Evolutionary conservation across 1,139 yeast species (phyloP).

Genomic region (Saccharomycopsis crataegensis): DNA sequence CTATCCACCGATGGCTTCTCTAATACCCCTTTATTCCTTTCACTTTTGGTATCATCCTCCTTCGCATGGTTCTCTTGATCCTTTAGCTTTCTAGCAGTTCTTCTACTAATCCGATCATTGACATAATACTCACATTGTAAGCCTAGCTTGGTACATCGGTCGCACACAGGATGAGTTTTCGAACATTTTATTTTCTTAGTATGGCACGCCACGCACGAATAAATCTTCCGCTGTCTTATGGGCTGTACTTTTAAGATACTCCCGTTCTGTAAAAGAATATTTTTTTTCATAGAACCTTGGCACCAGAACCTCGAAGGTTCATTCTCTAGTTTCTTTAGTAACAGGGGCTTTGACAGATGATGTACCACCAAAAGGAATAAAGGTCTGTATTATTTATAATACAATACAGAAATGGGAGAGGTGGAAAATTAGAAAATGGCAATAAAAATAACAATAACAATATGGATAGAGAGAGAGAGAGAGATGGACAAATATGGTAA

Average conservation of each 20-base stretch:
- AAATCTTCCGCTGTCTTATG: conserved; percentile 13
- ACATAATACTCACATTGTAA: conserved; percentile 9
- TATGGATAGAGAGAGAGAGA: not conserved
- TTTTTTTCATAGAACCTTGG: not conserved
- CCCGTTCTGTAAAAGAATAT: conserved; percentile 7
- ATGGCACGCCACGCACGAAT: conserved; percentile 14
- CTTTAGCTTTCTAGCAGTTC: not conserved
- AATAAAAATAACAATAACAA: not conserved
- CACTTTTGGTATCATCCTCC: not conserved
- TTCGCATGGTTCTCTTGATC: not conserved
- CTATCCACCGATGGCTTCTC: not conserved
- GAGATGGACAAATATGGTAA: not conserved
- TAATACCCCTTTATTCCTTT: not conserved
- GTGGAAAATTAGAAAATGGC: not conserved
- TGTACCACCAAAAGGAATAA: not conserved
- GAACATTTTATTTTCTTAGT: conserved; percentile 12
- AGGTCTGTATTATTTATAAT: not conserved
- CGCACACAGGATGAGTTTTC: conserved; percentile 9
- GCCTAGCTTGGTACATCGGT: conserved; percentile 6
- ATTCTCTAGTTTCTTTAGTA: not conserved
- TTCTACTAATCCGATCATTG: conserved; percentile 12
- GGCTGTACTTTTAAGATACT: conserved; percentile 10
- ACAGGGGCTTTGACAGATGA: not conserved
- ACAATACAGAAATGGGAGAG: not conserved
- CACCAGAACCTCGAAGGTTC: not conserved